Evolutionary conservation across 129 eudicot genomes (phyloP).

Genomic region (Escallonia rubra): DNA sequence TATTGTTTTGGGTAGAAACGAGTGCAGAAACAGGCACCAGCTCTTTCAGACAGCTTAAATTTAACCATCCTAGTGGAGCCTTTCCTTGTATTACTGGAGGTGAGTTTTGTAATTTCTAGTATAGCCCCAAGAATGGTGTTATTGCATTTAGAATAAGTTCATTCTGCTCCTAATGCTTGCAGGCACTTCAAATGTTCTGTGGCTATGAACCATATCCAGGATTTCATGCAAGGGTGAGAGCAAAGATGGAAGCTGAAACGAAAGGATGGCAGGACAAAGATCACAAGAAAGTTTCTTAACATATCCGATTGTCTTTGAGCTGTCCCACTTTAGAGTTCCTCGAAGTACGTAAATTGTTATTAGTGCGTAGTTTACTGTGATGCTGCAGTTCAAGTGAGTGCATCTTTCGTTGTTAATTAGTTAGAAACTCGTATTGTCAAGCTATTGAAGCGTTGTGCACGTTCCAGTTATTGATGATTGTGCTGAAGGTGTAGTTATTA

Average conservation of each 20-base stretch:
- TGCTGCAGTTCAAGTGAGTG: too few species aligned
- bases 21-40: conserved; percentile 43
- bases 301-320: too few species aligned
- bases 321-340: too few species aligned
- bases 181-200: conserved; percentile 61
- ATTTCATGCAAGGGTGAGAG: conserved; percentile 63
- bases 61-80: conserved; percentile 95
- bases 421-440: too few species aligned
- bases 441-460: too few species aligned
- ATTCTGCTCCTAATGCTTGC: conserved; percentile 9
- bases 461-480: too few species aligned
- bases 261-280: conserved; percentile 76
- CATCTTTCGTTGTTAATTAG: too few species aligned
- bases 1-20: conserved; percentile 55
- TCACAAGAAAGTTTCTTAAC: conserved; percentile 51
- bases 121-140: background rate
- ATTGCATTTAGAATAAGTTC: background rate
- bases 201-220: conserved; percentile 94
- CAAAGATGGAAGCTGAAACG: conserved; percentile 57
- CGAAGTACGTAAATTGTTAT: too few species aligned
- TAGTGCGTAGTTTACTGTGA: too few species aligned
- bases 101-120: conserved; percentile 7
- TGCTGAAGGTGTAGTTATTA: too few species aligned
- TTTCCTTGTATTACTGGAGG: conserved; percentile 90
- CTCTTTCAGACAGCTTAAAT: conserved; percentile 71